phyloP scores from a whole-genome alignment of 2,329 filamentous ascomycete genomes.

The Colletotrichum acutatum region DNA sequence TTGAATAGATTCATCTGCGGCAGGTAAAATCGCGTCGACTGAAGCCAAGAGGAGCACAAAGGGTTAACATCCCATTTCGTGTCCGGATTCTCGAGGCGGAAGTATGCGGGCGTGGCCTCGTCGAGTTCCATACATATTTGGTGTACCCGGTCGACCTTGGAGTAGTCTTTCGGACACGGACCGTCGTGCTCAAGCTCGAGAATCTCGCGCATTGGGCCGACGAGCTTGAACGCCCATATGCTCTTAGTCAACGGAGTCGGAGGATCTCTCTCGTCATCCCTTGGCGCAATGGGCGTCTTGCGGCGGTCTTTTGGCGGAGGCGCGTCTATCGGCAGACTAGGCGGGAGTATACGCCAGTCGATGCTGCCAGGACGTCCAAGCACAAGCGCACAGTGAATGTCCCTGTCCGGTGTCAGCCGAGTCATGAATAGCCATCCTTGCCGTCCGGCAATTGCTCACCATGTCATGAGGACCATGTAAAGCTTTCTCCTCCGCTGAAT shows the following conservation, averaged over 20 bases:
- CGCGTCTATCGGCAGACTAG: constrained; percentile 65
- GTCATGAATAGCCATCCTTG: constrained; percentile 24
- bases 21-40: constrained; percentile 55
- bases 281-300: constrained; percentile 58
- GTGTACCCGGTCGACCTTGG: constrained; percentile 65
- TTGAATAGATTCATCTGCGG: constrained; percentile 62
- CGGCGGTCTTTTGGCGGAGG: constrained; percentile 58
- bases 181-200: constrained; percentile 67
- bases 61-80: constrained; percentile 65
- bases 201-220: constrained; percentile 62
- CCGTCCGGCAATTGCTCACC: constrained; percentile 39
- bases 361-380: constrained; percentile 67
- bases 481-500: constrained; percentile 64
- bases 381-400: constrained; percentile 63
- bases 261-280: constrained; percentile 59
- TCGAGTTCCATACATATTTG: constrained; percentile 59
- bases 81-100: constrained; percentile 67
- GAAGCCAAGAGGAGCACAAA: constrained; percentile 63
- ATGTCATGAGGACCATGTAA: constrained; percentile 64
- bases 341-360: constrained; percentile 58
- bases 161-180: constrained; percentile 63
- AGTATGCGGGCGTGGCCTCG: constrained; percentile 60
- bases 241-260: constrained; percentile 67
- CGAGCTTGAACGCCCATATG: constrained; percentile 61
- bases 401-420: constrained; percentile 52